Evolutionary conservation across 345 rosid genomes (phyloP).

Genomic region (Brassica incana): DNA sequence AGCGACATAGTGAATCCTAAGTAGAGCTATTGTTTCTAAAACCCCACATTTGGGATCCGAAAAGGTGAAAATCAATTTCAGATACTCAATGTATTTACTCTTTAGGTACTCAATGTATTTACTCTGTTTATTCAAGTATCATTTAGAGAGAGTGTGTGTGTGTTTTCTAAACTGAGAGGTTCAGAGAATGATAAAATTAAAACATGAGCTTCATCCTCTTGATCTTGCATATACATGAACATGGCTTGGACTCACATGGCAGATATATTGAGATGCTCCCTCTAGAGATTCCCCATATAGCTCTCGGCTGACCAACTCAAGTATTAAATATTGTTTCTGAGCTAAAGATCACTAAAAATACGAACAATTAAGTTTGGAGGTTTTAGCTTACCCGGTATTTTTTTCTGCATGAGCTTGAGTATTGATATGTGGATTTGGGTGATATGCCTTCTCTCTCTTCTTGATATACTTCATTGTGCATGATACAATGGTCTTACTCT

Average conservation of each 20-base stretch:
- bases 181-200: neutral
- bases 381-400: neutral
- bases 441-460: neutral
- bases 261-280: slow-evolving; percentile 75
- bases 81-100: too few relatives aligned
- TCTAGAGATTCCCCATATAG: neutral
- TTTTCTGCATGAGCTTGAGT: neutral
- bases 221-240: slow-evolving; percentile 94
- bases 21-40: too few relatives aligned
- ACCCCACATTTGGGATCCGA: too few relatives aligned
- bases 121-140: neutral
- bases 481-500: neutral
- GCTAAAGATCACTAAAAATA: neutral
- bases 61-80: too few relatives aligned
- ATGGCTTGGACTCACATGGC: slow-evolving; percentile 77
- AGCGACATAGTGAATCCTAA: too few relatives aligned
- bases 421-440: neutral
- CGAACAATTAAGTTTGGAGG: neutral
- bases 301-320: neutral
- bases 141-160: neutral
- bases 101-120: too few relatives aligned
- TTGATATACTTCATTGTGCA: neutral
- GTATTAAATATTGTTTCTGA: too few relatives aligned
- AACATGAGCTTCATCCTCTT: slow-evolving; percentile 74
- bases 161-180: neutral